phyloP scores from a whole-genome alignment of 257 asterid species.

The Verbascum thapsus region DNA sequence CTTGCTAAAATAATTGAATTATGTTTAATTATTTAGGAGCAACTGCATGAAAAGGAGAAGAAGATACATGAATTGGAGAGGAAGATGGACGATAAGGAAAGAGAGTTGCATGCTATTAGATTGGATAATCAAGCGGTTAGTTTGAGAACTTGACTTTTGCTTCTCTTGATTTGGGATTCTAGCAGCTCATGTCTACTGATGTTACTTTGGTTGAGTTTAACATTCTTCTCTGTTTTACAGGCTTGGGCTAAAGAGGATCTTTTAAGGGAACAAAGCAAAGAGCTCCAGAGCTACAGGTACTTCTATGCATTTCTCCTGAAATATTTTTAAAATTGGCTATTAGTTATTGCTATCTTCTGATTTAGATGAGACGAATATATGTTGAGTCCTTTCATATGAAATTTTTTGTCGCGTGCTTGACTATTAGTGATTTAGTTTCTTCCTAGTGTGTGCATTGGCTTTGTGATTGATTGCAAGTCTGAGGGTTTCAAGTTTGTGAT shows the following conservation, averaged over 20 bases:
- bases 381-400: too few relatives aligned
- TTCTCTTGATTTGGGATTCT: background rate
- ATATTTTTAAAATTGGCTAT: background rate
- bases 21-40: conserved; percentile 52
- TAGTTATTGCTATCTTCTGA: background rate
- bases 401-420: too few relatives aligned
- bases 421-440: too few relatives aligned
- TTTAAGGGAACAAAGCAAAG: conserved; percentile 71
- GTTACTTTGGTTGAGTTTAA: conserved; percentile 9
- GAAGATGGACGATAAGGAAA: conserved; percentile 70
- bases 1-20: background rate
- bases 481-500: too few relatives aligned
- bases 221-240: conserved; percentile 39
- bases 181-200: conserved; percentile 5
- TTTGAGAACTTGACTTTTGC: conserved; percentile 22
- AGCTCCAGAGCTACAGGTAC: conserved; percentile 73
- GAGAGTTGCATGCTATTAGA: conserved; percentile 70
- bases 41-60: conserved; percentile 68
- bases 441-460: too few relatives aligned
- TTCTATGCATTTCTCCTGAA: background rate
- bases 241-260: conserved; percentile 95
- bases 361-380: conserved; percentile 1
- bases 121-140: conserved; percentile 80
- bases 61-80: conserved; percentile 67
- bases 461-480: too few relatives aligned